Base-by-base conservation (phyloP, 306 rosid genomes). In the Acacia melanoxylon region DNA sequence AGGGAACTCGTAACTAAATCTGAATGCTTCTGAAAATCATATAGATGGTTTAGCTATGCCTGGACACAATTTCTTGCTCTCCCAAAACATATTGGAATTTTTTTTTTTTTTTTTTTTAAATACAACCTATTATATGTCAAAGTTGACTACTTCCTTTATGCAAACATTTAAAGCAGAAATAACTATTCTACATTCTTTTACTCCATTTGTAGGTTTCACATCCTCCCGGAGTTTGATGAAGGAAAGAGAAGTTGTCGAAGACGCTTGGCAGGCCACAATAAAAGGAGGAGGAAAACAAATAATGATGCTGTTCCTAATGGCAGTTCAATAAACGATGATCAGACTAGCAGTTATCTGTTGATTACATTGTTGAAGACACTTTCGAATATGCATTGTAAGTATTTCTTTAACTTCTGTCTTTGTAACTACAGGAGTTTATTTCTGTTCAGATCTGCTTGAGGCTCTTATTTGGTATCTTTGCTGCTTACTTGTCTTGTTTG, bases 181-280 rank as follows among this genome's bases (percentile, higher is more conserved):
- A 56, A 74, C 69, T 68, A 45, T 66, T 31, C 79, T 77, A 67
- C 68, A n/a, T 45, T 65, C 45, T 35, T 59, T 72, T 75, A 37
- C 73, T 61, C 41, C 16, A 37, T 85, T 59, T 35, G 74, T 68
- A 89, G 92, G 89, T 89, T 89, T 89, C 92, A 89, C 74, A 15
- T 83, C 54, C 92, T 89, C 78, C 89, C 85, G 77, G 92, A 89
- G 83, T 89, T 89, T 83, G 92, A 89, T 83, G 92, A 89, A 76
- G 92, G 92, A 70, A 89, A 89, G 85, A 87, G 92, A 89, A 89
- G 92, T 75, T 89, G 92, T 46, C 88, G 92, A 35, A 86, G 92
- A 72, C 92, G 92, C 40, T 72, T 89, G 90, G 92, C 92, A 1
- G 92, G 92, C 46, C 92, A 89, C 74, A 89, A 89, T 78, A 87